phyloP scores from a whole-genome alignment of 1,284 basidiomycete genomes.

The Cryptococcus neoformans region DNA sequence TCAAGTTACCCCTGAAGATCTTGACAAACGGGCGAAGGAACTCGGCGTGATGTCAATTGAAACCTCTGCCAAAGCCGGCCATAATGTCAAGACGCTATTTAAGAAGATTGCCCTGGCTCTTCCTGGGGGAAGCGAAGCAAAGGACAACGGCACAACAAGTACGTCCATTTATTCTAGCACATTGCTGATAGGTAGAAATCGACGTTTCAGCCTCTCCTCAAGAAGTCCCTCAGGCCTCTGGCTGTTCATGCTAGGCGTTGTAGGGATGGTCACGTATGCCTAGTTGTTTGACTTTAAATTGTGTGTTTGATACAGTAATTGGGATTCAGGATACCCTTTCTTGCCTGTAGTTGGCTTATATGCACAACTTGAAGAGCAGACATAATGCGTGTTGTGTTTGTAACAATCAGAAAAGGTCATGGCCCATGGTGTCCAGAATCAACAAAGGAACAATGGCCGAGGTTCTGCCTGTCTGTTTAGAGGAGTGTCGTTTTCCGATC shows the following conservation, averaged over 20 bases:
- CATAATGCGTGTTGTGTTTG: no score
- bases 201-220: constrained; percentile 44
- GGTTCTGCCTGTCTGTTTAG: no score
- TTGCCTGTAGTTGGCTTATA: no score
- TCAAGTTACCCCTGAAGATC: constrained; percentile 98
- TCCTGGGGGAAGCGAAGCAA: constrained; percentile 80
- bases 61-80: constrained; percentile 97
- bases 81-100: constrained; percentile 98
- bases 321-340: no score
- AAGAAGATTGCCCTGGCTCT: constrained; percentile 98
- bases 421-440: no score
- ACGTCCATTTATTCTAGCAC: constrained; percentile 12
- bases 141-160: constrained; percentile 59
- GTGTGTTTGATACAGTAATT: no score
- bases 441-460: no score
- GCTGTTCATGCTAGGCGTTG: constrained; percentile 41
- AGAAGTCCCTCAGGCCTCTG: constrained; percentile 43
- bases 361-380: no score
- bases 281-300: no score
- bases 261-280: no score
- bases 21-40: constrained; percentile 88
- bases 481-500: no score
- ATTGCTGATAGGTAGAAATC: constrained; percentile 37
- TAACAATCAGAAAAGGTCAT: no score
- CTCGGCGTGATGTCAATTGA: constrained; percentile 99